Evolutionary conservation across 2,329 filamentous ascomycete genomes (phyloP).

Genomic region (Fusarium sp.): DNA sequence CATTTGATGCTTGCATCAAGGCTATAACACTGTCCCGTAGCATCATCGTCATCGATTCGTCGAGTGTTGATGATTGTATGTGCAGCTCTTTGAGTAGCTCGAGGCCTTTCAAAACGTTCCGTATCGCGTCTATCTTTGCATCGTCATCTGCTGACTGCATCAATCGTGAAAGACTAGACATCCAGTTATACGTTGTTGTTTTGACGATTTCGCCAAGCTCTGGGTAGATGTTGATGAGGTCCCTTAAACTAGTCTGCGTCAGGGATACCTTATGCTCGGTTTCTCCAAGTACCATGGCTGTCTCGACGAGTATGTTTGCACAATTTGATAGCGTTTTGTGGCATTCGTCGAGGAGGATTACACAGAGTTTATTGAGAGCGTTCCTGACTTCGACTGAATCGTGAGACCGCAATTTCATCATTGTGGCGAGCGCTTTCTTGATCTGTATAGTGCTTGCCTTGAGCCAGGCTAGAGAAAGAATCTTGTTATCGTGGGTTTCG

Average conservation of each 20-base stretch:
- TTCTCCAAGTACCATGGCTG: constrained; percentile 76
- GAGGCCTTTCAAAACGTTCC: constrained; percentile 81
- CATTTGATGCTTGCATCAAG: constrained; percentile 48
- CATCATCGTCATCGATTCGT: constrained; percentile 74
- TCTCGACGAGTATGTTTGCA: constrained; percentile 80
- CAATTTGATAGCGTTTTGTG: constrained; percentile 77
- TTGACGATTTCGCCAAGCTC: constrained; percentile 74
- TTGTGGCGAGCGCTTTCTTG: constrained; percentile 81
- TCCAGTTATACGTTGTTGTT: constrained; percentile 81
- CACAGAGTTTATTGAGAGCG: constrained; percentile 77
- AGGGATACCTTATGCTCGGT: constrained; percentile 57
- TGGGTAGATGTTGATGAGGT: constrained; percentile 72
- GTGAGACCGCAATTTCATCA: constrained; percentile 80
- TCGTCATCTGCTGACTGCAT: constrained; percentile 88
- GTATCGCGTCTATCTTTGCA: constrained; percentile 78
- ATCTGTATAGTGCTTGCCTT: constrained; percentile 84
- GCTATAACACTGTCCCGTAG: constrained; percentile 80
- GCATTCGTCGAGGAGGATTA: constrained; percentile 83
- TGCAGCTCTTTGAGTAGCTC: constrained; percentile 72
- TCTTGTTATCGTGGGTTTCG: constrained; percentile 49
- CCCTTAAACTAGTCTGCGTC: constrained; percentile 65
- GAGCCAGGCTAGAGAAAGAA: constrained; percentile 73
- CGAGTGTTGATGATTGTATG: constrained; percentile 73
- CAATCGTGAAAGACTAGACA: constrained; percentile 80
- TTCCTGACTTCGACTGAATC: constrained; percentile 75